Percentiles rank a stretch among this genome's conserved stretches.
These are phyloP conservation scores for Cicer bijugum DNA, from an alignment of 306 rosid species.

Conservation along the genomic window DNA sequence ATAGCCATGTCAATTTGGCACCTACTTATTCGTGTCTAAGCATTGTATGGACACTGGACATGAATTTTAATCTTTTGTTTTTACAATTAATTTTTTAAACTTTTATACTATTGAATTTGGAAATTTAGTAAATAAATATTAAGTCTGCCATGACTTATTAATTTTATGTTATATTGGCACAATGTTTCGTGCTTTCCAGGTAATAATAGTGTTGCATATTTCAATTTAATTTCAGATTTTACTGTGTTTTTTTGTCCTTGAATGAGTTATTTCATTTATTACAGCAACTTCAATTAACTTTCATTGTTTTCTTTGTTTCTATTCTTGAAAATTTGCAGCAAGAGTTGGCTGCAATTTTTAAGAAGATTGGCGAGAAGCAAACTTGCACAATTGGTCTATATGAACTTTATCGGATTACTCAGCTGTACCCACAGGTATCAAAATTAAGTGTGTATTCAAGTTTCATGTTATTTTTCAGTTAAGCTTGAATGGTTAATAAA, in stretches of 20 bases:
- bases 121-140: background rate
- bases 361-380: conserved; percentile 99
- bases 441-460: conserved; percentile 20
- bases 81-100: background rate
- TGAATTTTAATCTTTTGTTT: background rate
- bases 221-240: conserved; percentile 5
- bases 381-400: conserved; percentile 93
- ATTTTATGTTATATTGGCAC: background rate
- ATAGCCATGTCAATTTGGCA: too few species aligned
- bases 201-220: background rate
- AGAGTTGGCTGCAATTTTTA: conserved; percentile 98
- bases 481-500: conserved; percentile 9
- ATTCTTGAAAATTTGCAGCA: conserved; percentile 57
- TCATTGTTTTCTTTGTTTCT: conserved; percentile 22
- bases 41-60: too few species aligned
- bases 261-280: conserved; percentile 4
- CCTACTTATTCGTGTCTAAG: too few species aligned
- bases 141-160: background rate
- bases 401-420: conserved; percentile 92
- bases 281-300: conserved; percentile 27
- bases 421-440: conserved; percentile 89
- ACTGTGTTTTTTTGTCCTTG: background rate
- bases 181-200: background rate
- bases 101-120: background rate
- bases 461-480: conserved; percentile 10